These are phyloP conservation scores for Apocynum venetum DNA, from an alignment of 257 asterid species.

Conservation along the genomic window DNA sequence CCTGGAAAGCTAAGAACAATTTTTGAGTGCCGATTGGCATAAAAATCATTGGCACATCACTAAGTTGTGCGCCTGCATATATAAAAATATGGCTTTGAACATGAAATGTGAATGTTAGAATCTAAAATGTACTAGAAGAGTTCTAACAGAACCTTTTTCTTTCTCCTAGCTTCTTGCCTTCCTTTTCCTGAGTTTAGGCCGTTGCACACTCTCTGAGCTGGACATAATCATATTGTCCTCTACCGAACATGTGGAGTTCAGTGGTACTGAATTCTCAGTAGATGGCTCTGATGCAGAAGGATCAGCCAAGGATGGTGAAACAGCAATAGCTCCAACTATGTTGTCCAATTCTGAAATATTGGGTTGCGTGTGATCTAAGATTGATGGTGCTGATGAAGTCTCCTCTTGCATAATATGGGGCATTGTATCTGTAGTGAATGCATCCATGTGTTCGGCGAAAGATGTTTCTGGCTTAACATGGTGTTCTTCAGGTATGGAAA, in stretches of 20 bases:
- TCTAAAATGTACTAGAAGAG: background rate
- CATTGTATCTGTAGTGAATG: conserved; percentile 4
- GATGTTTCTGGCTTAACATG: conserved; percentile 29
- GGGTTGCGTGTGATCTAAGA: conserved; percentile 18
- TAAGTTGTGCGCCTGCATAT: background rate
- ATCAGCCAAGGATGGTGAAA: conserved; percentile 25
- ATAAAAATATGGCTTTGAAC: background rate
- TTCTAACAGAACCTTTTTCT: background rate
- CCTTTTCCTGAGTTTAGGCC: conserved; percentile 25
- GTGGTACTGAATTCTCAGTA: conserved; percentile 19
- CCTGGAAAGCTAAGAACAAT: background rate
- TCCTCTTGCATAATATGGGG: conserved; percentile 16
- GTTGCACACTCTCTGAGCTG: conserved; percentile 1
- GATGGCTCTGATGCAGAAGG: conserved; percentile 25
- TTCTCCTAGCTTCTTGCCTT: conserved; percentile 15
- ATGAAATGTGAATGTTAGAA: background rate
- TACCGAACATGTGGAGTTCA: conserved; percentile 16
- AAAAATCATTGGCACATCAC: background rate
- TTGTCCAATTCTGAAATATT: conserved; percentile 35
- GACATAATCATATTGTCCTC: conserved; percentile 11
- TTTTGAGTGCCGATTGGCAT: background rate
- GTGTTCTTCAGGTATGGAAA: conserved; percentile 10
- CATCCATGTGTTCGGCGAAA: conserved; percentile 28
- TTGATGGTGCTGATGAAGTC: conserved; percentile 18
- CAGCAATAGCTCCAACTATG: conserved; percentile 29